phyloP scores from a whole-genome alignment of 352 stramenopile genomes.

The Phytophthora constricta region DNA sequence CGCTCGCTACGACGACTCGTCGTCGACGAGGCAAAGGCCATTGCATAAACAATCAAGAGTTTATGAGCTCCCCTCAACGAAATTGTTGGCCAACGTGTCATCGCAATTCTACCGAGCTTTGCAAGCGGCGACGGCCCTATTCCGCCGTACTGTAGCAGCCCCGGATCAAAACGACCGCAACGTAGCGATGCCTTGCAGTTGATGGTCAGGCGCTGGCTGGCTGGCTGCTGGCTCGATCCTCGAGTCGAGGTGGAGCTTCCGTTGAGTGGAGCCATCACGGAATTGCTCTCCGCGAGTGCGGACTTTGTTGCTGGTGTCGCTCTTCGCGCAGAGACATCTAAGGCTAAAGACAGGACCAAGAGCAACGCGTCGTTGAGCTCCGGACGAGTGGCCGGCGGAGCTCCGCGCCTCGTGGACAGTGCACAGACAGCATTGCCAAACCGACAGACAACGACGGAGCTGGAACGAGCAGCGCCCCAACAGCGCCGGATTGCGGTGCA shows the following conservation, averaged over 20 bases:
- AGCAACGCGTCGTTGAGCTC: conserved; percentile 23
- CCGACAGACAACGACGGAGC: conserved; percentile 4
- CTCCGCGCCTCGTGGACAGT: not conserved
- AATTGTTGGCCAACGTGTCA: not conserved
- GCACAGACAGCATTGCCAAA: not conserved
- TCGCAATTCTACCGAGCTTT: conserved; percentile 17
- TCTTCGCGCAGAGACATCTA: conserved; percentile 19
- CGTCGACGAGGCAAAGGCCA: too few relatives aligned
- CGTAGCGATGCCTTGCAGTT: not conserved
- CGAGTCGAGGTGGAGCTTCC: not conserved
- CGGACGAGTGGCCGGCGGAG: conserved; percentile 11
- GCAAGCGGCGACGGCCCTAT: not conserved
- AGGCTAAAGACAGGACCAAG: conserved; percentile 24
- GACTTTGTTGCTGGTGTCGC: too few relatives aligned
- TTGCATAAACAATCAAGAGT: conserved; percentile 14
- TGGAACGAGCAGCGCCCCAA: not conserved
- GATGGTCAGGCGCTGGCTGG: not conserved
- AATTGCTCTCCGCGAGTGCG: conserved; percentile 24
- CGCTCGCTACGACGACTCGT: too few relatives aligned
- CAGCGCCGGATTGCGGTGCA: too few relatives aligned
- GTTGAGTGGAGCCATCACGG: conserved; percentile 16
- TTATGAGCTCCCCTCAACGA: not conserved
- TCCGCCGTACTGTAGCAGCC: not conserved
- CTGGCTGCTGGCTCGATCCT: too few relatives aligned
- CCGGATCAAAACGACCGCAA: not conserved